Evolutionary conservation across 2,329 filamentous ascomycete species (phyloP).

Genomic region (Esteya vermicola): DNA sequence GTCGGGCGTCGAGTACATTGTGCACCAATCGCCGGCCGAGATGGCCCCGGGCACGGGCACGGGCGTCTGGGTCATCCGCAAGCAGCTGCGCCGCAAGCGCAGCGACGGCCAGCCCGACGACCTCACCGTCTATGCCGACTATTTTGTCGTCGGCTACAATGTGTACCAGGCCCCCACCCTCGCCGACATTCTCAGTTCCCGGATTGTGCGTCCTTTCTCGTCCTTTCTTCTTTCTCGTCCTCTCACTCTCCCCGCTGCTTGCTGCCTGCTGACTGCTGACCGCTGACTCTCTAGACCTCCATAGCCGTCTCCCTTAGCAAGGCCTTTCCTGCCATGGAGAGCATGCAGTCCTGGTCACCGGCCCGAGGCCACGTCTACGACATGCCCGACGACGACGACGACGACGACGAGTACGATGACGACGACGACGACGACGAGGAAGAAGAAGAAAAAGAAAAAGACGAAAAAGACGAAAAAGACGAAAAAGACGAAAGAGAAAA

Average conservation of each 20-base stretch:
- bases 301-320: conserved; percentile 41
- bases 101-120: conserved; percentile 30
- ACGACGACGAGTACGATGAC: background rate
- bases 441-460: conserved; percentile 1
- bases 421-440: conserved; percentile 4
- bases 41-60: conserved; percentile 45
- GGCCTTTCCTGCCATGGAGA: conserved; percentile 34
- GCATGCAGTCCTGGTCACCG: conserved; percentile 39
- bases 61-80: conserved; percentile 56
- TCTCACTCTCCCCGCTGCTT: conserved; percentile 3
- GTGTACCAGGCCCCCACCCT: conserved; percentile 52
- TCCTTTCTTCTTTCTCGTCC: background rate
- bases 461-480: conserved; percentile 1
- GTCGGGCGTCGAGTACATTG: conserved; percentile 52
- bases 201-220: conserved; percentile 32
- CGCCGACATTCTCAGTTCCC: conserved; percentile 42
- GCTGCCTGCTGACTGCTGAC: too few species aligned
- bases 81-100: conserved; percentile 48
- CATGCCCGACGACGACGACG: conserved; percentile 15
- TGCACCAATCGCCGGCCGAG: conserved; percentile 50
- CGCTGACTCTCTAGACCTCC: conserved; percentile 25
- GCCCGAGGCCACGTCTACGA: conserved; percentile 38
- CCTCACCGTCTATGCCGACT: conserved; percentile 42
- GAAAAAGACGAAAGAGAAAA: background rate
- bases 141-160: conserved; percentile 52